Evolutionary conservation across 306 rosid species (phyloP).

Genomic region (Rosa lucieae): DNA sequence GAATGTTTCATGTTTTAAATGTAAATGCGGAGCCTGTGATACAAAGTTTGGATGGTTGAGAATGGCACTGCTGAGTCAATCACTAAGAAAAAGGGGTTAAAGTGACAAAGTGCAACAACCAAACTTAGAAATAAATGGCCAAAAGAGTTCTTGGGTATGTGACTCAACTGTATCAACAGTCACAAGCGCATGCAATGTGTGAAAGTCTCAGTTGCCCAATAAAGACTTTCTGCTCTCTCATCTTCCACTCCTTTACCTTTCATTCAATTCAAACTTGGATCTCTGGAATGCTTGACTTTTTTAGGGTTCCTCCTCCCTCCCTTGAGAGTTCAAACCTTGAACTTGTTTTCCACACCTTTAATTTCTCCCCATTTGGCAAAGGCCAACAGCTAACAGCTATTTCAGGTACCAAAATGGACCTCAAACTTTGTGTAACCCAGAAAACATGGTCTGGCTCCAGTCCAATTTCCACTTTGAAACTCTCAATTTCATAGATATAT

Average conservation of each 20-base stretch:
- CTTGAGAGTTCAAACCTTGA: slow-evolving; percentile 35
- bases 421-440: slow-evolving; percentile 16
- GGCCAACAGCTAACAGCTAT: slow-evolving; percentile 4
- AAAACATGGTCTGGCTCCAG: slow-evolving; percentile 17
- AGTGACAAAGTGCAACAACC: not conserved
- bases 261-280: slow-evolving; percentile 46
- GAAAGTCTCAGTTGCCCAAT: slow-evolving; percentile 9
- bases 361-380: slow-evolving; percentile 7
- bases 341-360: not conserved
- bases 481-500: slow-evolving; percentile 18
- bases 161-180: slow-evolving; percentile 13
- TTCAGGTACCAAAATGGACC: slow-evolving; percentile 12
- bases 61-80: not conserved
- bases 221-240: slow-evolving; percentile 9
- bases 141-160: not conserved
- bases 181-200: slow-evolving; percentile 22
- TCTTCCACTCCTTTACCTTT: not conserved
- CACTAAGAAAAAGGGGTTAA: not conserved
- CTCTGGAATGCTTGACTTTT: slow-evolving; percentile 34
- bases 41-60: not conserved
- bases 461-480: slow-evolving; percentile 29
- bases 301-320: slow-evolving; percentile 28
- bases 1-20: not conserved
- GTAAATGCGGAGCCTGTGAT: slow-evolving; percentile 5
- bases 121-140: slow-evolving; percentile 8